These are phyloP conservation scores for Diaporthe sp. DNA, from an alignment of 2,329 filamentous ascomycete species.

Conservation along the genomic window DNA sequence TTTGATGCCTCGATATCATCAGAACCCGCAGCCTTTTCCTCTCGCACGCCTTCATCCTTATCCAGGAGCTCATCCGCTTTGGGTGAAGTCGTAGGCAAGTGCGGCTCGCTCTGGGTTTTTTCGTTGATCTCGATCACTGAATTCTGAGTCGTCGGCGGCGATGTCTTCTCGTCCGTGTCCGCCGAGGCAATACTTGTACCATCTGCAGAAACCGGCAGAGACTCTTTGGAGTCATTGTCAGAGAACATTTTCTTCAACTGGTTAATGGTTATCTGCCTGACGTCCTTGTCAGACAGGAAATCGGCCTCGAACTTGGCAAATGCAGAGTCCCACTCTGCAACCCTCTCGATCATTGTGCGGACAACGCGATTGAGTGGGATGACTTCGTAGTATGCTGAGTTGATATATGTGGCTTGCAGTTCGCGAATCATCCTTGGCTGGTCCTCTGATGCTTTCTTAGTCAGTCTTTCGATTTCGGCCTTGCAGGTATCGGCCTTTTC, in stretches of 20 bases:
- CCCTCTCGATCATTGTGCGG: conserved; percentile 91
- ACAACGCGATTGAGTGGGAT: conserved; percentile 93
- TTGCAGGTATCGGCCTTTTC: conserved; percentile 89
- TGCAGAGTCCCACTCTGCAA: conserved; percentile 90
- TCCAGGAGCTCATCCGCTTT: conserved; percentile 38
- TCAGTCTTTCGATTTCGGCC: conserved; percentile 83
- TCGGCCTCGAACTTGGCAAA: conserved; percentile 94
- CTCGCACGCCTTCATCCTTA: conserved; percentile 28
- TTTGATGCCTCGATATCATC: conserved; percentile 14
- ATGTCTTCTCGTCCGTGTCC: conserved; percentile 62
- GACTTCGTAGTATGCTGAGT: conserved; percentile 95
- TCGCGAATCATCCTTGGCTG: conserved; percentile 80
- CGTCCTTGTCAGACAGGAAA: conserved; percentile 97
- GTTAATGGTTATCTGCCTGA: conserved; percentile 89
- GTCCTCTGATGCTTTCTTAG: conserved; percentile 86
- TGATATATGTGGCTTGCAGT: conserved; percentile 91
- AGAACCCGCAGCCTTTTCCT: conserved; percentile 7
- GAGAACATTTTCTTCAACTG: conserved; percentile 96
- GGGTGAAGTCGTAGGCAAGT: conserved; percentile 40
- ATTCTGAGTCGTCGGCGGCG: conserved; percentile 55
- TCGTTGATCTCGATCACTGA: conserved; percentile 37
- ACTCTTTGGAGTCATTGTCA: conserved; percentile 87
- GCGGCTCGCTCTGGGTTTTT: conserved; percentile 39
- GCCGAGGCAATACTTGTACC: conserved; percentile 46
- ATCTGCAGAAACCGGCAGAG: conserved; percentile 71